Evolutionary conservation across 192 early-diverging fungal species (phyloP).

Genomic region (Backusella psychrophila): DNA sequence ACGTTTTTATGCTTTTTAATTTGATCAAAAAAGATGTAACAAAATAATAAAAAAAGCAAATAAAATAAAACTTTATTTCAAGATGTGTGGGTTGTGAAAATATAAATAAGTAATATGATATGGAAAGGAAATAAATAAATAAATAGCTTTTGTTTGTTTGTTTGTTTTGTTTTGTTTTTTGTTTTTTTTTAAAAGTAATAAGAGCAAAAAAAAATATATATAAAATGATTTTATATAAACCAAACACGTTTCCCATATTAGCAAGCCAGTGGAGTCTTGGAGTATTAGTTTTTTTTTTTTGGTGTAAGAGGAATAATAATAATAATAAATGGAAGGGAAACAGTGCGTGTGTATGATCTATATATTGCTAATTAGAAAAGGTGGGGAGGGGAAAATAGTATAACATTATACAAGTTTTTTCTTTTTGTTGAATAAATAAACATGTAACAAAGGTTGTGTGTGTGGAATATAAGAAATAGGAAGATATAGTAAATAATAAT

Average conservation of each 20-base stretch:
- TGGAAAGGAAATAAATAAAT: background rate
- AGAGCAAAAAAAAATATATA: background rate
- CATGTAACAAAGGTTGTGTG: background rate
- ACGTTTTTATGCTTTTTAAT: background rate
- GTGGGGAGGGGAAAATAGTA: background rate
- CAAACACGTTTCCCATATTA: background rate
- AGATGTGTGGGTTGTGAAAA: background rate
- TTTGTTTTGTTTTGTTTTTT: background rate
- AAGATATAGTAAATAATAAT: background rate
- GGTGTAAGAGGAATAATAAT: background rate
- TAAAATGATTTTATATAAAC: background rate
- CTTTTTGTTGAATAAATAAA: slow-evolving; percentile 2
- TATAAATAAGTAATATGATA: slow-evolving; percentile 6
- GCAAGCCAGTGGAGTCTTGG: background rate
- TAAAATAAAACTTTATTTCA: background rate
- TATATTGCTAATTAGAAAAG: background rate
- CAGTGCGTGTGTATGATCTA: background rate
- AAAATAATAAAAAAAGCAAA: background rate
- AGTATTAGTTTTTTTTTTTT: background rate
- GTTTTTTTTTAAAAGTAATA: background rate
- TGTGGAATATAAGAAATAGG: background rate
- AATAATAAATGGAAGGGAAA: background rate
- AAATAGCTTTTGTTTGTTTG: background rate
- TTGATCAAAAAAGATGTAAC: background rate
- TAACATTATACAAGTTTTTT: background rate